Evolutionary conservation across 2,329 filamentous ascomycete genomes (phyloP).

Genomic region (Knufia petricola): DNA sequence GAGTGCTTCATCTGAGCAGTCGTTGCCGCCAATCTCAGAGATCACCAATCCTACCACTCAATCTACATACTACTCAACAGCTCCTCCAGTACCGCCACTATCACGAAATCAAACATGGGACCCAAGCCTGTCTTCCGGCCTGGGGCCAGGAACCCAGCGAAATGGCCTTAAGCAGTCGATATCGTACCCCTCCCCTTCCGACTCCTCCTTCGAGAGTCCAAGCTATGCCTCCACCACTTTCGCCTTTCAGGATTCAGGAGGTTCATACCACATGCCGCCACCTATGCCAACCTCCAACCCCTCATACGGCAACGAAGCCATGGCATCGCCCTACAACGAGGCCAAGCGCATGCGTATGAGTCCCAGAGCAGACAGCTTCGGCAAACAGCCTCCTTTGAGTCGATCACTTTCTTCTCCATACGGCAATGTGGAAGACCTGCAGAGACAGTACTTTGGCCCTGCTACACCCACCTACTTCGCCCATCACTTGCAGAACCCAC

Average conservation of each 20-base stretch:
- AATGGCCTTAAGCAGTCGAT: not conserved
- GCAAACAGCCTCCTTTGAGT: conserved; percentile 7
- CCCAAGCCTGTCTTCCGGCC: conserved; percentile 6
- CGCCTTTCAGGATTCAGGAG: conserved; percentile 12
- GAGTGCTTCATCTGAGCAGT: conserved; percentile 1
- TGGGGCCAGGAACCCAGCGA: not conserved
- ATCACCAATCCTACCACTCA: conserved; percentile 1
- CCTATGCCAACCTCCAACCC: conserved; percentile 23
- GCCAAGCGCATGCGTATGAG: conserved; percentile 22
- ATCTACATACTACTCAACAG: conserved; percentile 14
- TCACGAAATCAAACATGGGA: conserved; percentile 20
- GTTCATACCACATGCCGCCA: conserved; percentile 20
- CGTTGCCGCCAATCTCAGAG: conserved; percentile 4
- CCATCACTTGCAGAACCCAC: conserved; percentile 28
- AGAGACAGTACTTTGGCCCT: conserved; percentile 19
- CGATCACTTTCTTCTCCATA: conserved; percentile 18
- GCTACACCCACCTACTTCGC: conserved; percentile 18
- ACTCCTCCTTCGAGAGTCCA: conserved; percentile 17
- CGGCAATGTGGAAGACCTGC: conserved; percentile 17
- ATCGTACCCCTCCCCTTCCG: conserved; percentile 9
- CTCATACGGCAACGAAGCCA: conserved; percentile 15
- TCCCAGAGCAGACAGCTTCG: conserved; percentile 19
- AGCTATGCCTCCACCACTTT: conserved; percentile 16
- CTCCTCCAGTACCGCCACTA: conserved; percentile 16
- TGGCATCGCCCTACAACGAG: conserved; percentile 18